These are phyloP conservation scores for Vigna trinervia DNA, from an alignment of 306 rosid genomes.

Conservation along the genomic window DNA sequence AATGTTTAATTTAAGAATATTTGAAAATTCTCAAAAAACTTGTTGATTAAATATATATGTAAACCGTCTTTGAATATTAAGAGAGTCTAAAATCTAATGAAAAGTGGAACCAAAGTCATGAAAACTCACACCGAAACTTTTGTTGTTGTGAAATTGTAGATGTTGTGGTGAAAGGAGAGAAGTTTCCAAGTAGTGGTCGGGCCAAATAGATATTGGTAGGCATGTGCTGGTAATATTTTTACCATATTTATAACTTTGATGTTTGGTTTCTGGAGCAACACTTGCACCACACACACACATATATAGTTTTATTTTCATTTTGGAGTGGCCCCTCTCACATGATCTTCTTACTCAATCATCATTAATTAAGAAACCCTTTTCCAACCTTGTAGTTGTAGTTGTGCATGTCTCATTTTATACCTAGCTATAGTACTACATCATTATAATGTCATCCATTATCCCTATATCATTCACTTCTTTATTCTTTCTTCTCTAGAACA, in stretches of 20 bases:
- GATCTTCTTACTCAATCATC: constrained; percentile 41
- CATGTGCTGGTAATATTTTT: constrained; percentile 49
- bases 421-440: constrained; percentile 41
- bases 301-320: constrained; percentile 33
- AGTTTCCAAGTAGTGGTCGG: constrained; percentile 33
- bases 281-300: constrained; percentile 9
- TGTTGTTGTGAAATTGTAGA: too few relatives aligned
- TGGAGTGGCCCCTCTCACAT: constrained; percentile 42
- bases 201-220: constrained; percentile 36
- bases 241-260: constrained; percentile 19
- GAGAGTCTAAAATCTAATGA: too few relatives aligned
- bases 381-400: constrained; percentile 40
- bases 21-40: too few relatives aligned
- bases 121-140: too few relatives aligned
- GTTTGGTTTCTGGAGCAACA: constrained; percentile 32
- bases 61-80: too few relatives aligned
- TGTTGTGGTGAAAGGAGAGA: background rate
- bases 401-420: background rate
- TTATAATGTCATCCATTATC: constrained; percentile 44
- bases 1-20: too few relatives aligned
- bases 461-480: constrained; percentile 21
- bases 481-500: constrained; percentile 6
- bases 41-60: too few relatives aligned
- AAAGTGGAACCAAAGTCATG: too few relatives aligned
- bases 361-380: constrained; percentile 45